Evolutionary conservation across 2,329 filamentous ascomycete genomes (phyloP).

Genomic region (Fonsecaea nubica): DNA sequence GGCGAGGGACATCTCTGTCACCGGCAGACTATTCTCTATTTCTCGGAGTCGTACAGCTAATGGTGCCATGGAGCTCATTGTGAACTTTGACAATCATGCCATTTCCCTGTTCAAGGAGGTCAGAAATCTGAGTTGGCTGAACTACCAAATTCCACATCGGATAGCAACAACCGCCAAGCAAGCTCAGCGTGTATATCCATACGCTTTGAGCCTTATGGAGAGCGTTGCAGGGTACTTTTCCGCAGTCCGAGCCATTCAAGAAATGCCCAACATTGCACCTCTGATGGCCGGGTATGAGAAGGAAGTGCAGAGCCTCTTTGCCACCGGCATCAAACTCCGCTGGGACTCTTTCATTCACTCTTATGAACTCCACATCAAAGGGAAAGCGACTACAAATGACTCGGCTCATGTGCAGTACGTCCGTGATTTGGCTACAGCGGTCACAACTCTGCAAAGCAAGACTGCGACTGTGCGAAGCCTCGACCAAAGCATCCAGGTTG

Average conservation of each 20-base stretch:
- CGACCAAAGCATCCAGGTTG: conserved; percentile 80
- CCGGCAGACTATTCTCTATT: conserved; percentile 90
- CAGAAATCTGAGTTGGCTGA: conserved; percentile 92
- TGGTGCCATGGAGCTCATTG: conserved; percentile 82
- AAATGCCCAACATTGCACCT: conserved; percentile 86
- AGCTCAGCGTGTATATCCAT: conserved; percentile 97
- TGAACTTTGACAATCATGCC: conserved; percentile 97
- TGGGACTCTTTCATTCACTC: conserved; percentile 99
- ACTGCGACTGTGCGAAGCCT: conserved; percentile 78
- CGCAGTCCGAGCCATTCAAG: conserved; percentile 80
- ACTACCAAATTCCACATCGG: conserved; percentile 89
- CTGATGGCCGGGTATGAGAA: conserved; percentile 90
- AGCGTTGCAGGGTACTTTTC: conserved; percentile 93
- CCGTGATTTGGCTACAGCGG: conserved; percentile 85
- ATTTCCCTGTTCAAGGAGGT: conserved; percentile 99
- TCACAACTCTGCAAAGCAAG: conserved; percentile 87
- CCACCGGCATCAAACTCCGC: conserved; percentile 84
- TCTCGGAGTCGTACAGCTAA: conserved; percentile 86
- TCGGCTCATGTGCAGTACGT: conserved; percentile 98
- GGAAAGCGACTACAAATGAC: conserved; percentile 66
- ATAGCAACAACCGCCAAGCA: conserved; percentile 97
- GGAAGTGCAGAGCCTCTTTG: conserved; percentile 81
- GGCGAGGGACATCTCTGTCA: conserved; percentile 85
- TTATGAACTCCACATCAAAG: conserved; percentile 85
- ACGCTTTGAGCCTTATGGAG: conserved; percentile 97